phyloP scores from a whole-genome alignment of 768 basidiomycete species.

The Suillus cothurnatus region DNA sequence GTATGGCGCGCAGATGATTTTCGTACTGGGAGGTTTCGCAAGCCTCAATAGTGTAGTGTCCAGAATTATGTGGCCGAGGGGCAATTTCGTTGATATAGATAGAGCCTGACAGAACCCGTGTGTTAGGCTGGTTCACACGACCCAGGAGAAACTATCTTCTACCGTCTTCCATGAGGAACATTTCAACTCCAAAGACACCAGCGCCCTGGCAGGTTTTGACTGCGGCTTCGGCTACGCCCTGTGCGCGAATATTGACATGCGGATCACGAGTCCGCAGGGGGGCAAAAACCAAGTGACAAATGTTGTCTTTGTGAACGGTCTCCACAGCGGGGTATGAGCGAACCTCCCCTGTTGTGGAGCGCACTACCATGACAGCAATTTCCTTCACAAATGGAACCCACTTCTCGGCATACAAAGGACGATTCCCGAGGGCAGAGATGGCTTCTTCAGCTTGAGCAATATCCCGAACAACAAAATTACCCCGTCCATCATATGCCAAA shows the following conservation, averaged over 20 bases:
- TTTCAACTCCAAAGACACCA: constrained; percentile 96
- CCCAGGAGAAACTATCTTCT: constrained; percentile 20
- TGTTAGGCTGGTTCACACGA: background rate
- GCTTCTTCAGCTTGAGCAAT: constrained; percentile 53
- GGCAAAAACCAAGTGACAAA: constrained; percentile 91
- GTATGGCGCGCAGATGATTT: constrained; percentile 95
- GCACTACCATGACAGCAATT: constrained; percentile 97
- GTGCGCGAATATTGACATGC: constrained; percentile 59
- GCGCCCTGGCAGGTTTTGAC: constrained; percentile 81
- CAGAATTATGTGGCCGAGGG: constrained; percentile 97
- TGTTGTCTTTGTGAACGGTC: constrained; percentile 91
- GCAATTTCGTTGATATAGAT: constrained; percentile 96
- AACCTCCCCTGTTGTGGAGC: constrained; percentile 71
- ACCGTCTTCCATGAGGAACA: constrained; percentile 94
- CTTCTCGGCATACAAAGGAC: constrained; percentile 90
- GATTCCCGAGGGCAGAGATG: constrained; percentile 54
- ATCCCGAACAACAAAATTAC: constrained; percentile 79
- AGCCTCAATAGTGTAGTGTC: constrained; percentile 98
- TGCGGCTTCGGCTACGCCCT: constrained; percentile 76
- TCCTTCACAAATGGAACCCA: constrained; percentile 90
- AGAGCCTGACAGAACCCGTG: constrained; percentile 46
- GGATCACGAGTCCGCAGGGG: constrained; percentile 71
- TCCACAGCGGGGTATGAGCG: constrained; percentile 90
- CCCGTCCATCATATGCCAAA: constrained; percentile 93
- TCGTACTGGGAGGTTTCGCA: constrained; percentile 97